Base-by-base conservation (phyloP, 768 basidiomycete species). In the Boletus bicolor region DNA sequence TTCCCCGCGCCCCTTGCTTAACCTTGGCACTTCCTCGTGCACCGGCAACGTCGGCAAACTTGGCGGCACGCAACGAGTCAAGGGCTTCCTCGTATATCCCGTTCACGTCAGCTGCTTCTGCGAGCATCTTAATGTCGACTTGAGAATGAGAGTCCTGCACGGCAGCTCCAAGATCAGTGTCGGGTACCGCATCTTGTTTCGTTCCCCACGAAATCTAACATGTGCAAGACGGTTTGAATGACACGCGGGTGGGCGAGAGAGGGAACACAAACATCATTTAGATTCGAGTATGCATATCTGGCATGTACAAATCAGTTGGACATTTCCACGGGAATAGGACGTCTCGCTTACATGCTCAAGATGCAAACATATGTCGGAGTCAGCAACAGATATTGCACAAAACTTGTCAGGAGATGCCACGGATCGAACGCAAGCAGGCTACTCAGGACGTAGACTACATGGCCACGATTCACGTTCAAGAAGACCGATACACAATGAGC, bases 351-450 rank as follows among this genome's bases (percentile, higher is more conserved):
- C 87, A 93, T 85, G 69, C 84, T 86, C 52, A 91, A 72, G 56
- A 90, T 77, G 66, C 87, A 89, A 67, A 91, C 81, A 61, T 89
- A 90, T 30, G 83, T 85, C 28, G 94, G 92, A 3, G 87, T 90
- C 52, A 97, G 80, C 19, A 98, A 75, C 66, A 98, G 72, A 66
- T 97, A 99, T 48, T 91, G 93, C 14, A 86, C 62, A 66, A 94
- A 93, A 64, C 91, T 93, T 9, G 95, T 98, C 59, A 97, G 46
- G 76, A 98, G 85, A 73, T 98, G 96, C 92, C 93, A 95, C 5
- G 97, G 95, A 71, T 99, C 97, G 54, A 95, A 82, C 0, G 93
- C 91, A 39, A 98, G 74, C 38, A 97, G 60, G 57, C 88, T 87
- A 43, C 89, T 82, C 36, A 87, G 75, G 6, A 88, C 76, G 71